Conservation (phyloP, 352 stramenopile species). For the Paralagenidium karlingii region DNA sequence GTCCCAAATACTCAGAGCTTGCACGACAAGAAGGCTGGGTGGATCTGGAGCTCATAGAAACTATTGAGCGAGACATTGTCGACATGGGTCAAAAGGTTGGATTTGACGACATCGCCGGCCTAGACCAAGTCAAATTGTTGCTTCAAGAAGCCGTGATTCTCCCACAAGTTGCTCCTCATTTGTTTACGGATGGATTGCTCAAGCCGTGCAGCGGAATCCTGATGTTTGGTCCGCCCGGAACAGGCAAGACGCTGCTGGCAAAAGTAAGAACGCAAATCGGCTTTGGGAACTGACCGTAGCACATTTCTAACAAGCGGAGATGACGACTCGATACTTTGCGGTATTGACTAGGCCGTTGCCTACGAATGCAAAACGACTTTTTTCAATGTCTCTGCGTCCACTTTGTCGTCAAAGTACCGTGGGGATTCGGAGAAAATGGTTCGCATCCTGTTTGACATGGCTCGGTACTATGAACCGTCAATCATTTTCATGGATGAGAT, state of each 20-base stretch:
- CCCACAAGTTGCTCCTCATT: conserved; percentile 97
- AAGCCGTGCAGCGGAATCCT: conserved; percentile 97
- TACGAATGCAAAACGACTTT: conserved; percentile 98
- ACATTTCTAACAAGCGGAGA: no score
- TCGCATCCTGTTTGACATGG: conserved; percentile 99
- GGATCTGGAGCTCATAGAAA: conserved; percentile 96
- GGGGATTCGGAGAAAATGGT: conserved; percentile 99
- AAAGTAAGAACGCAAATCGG: no score
- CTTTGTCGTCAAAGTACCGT: conserved; percentile 99
- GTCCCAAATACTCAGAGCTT: no score
- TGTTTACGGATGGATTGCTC: conserved; percentile 99
- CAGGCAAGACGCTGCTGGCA: conserved; percentile 99
- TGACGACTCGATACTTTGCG: no score
- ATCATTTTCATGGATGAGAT: conserved; percentile 99
- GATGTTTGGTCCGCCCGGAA: conserved; percentile 93
- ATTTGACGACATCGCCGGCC: conserved; percentile 93
- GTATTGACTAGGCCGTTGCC: conserved; percentile 96
- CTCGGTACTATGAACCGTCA: conserved; percentile 96
- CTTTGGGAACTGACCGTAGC: no score
- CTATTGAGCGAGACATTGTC: conserved; percentile 96
- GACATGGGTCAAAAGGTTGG: conserved; percentile 53
- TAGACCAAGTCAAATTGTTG: conserved; percentile 99
- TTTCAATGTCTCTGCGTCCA: conserved; percentile 94
- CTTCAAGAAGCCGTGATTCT: conserved; percentile 99
- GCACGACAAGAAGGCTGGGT: conserved; percentile 96